These are phyloP conservation scores for Suaeda aralocaspica DNA, from an alignment of 148 eudicot genomes.

Conservation along the genomic window DNA sequence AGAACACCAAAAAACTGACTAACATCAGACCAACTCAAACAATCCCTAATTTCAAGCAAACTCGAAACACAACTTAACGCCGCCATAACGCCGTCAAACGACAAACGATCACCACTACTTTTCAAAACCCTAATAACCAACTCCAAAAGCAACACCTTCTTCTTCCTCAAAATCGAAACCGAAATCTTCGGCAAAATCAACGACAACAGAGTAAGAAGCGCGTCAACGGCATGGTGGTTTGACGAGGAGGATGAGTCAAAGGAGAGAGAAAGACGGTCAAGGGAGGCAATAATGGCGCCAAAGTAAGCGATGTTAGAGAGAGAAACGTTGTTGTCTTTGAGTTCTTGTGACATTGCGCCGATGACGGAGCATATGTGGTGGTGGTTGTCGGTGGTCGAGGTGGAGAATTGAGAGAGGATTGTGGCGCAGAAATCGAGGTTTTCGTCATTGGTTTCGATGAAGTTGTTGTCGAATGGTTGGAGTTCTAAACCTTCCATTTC, in stretches of 20 bases:
- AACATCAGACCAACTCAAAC: constrained; percentile 46
- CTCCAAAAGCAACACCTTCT: constrained; percentile 33
- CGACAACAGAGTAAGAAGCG: constrained; percentile 49
- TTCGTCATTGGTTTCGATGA: too few relatives aligned
- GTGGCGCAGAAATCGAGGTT: constrained; percentile 42
- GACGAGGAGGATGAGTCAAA: constrained; percentile 11
- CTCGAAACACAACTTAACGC: constrained; percentile 48
- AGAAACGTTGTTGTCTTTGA: constrained; percentile 50
- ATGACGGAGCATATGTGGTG: constrained; percentile 62
- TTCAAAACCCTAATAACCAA: constrained; percentile 35
- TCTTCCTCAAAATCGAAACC: constrained; percentile 35
- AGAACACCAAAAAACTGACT: constrained; percentile 42
- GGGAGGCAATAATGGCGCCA: constrained; percentile 62
- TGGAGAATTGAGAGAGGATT: constrained; percentile 42
- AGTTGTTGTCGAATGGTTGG: constrained; percentile 19
- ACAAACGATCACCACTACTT: constrained; percentile 16
- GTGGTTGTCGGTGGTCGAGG: constrained; percentile 45
- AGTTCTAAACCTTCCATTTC: constrained; percentile 40
- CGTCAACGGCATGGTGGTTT: constrained; percentile 37
- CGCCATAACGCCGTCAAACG: constrained; percentile 27
- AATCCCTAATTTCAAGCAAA: constrained; percentile 39
- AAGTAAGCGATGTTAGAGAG: constrained; percentile 63
- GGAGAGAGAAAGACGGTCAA: constrained; percentile 40
- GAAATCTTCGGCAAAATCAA: constrained; percentile 41
- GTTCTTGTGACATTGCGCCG: constrained; percentile 69